Evolutionary conservation across 1,284 basidiomycete species (phyloP), one percentile per base, ranked within the genome.

Genomic region (Ustilago hordei): DNA sequence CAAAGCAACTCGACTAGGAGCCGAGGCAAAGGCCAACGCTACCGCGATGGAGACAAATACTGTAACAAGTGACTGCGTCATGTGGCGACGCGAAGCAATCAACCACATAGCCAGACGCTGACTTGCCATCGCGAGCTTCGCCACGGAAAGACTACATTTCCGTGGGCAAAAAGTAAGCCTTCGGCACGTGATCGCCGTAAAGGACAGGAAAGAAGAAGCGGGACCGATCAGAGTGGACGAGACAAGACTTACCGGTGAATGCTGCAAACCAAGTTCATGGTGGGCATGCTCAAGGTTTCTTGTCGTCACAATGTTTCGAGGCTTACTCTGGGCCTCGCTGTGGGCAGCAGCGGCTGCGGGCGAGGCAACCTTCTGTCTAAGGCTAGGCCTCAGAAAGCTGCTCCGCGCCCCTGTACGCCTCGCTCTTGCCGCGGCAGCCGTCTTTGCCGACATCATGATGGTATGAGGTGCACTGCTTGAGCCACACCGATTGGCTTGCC

Each of bases 171-270:
- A 9, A 38, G 36, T 38, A 17, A 41, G 39, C 13, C 15, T 41
- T 41, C 39, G 41, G 41, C 7, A 45, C 41, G 41, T 7, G 15
- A 28, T 7, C 8, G 6, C 23, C 8, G n/a, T 36, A 28, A 15
- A 32, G 53, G 34, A 19, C 53, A 54, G 1, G 34, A n/a, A 15
- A 17, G 23, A 17, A 23, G 19, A 2, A 12, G 19, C 23, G 13
- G 8, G 19, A 52, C 19, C 8, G 48, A 52, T 8, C 23, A 38
- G 17, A 23, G 54, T 19, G 31, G 6, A 35, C 38, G 35, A 60
- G 31, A 19, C 43, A 34, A 32, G 28, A 71, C 69, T 66, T 66
- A 71, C 69, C 64, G 63, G 62, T n/a, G 34, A 55, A 11, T 59
- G 63, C 55, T 48, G 35, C 32, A 38, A 41, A 32, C 34, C 32